These are phyloP conservation scores for Globisporangium paroecandrum DNA, from an alignment of 352 stramenopile species.

Conservation along the genomic window DNA sequence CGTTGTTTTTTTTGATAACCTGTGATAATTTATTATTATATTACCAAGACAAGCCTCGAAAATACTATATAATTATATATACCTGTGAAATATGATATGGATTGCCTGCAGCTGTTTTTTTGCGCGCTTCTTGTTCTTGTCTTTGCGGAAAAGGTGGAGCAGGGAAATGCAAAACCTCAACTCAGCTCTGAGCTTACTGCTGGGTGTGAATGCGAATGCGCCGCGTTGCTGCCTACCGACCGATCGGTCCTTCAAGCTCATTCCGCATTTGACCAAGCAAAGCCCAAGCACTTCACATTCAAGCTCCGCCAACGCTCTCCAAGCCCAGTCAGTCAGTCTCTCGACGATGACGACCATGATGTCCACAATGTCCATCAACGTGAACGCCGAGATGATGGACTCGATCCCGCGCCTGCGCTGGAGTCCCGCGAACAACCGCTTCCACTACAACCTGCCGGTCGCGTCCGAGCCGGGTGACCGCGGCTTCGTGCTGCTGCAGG, in stretches of 20 bases:
- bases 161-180: constrained; percentile 4
- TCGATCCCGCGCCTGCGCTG: constrained; percentile 70
- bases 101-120: not conserved
- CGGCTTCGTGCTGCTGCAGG: constrained; percentile 71
- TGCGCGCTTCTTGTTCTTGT: constrained; percentile 7
- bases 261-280: constrained; percentile 10
- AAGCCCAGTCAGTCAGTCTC: not conserved
- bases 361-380: constrained; percentile 31
- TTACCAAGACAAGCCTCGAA: too few species aligned
- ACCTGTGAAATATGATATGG: not conserved
- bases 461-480: constrained; percentile 50
- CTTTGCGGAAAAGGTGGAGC: constrained; percentile 4
- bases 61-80: not conserved
- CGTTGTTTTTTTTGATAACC: not conserved
- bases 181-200: not conserved
- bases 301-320: constrained; percentile 4
- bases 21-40: not conserved
- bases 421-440: constrained; percentile 68
- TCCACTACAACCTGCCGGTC: constrained; percentile 71
- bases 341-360: constrained; percentile 44
- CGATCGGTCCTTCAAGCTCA: not conserved
- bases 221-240: not conserved
- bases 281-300: constrained; percentile 8
- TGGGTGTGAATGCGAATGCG: not conserved
- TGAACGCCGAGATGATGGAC: constrained; percentile 36